These are phyloP conservation scores for Silene latifolia DNA, from an alignment of 148 eudicot species.

Conservation along the genomic window DNA sequence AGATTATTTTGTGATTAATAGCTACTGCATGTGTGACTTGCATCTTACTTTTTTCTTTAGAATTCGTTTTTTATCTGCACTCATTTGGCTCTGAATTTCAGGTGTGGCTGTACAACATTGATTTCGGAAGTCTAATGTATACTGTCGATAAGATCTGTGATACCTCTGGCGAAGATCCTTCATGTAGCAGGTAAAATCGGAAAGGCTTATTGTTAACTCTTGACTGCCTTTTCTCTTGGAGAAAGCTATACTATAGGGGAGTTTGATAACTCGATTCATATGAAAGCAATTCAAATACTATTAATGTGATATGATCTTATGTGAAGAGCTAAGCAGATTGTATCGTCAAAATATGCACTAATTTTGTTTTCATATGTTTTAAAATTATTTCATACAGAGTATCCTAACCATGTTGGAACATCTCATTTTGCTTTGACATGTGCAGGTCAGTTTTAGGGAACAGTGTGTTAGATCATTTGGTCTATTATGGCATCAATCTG, in stretches of 20 bases:
- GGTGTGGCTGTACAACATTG: conserved; percentile 81
- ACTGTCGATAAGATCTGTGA: conserved; percentile 77
- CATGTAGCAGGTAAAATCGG: conserved; percentile 73
- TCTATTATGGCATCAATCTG: conserved; percentile 60
- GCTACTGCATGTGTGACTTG: conserved; percentile 7
- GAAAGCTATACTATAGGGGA: no score
- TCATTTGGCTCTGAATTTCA: conserved; percentile 29
- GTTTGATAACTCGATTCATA: no score
- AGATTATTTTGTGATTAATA: neutral
- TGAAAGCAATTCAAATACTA: neutral
- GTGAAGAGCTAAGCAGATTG: no score
- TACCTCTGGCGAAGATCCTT: conserved; percentile 86
- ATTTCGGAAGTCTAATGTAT: conserved; percentile 56
- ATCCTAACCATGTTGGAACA: neutral
- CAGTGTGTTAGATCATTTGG: conserved; percentile 79
- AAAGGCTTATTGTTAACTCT: neutral
- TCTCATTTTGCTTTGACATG: conserved; percentile 7
- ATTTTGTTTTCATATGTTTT: no score
- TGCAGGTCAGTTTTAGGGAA: conserved; percentile 82
- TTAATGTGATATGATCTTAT: neutral
- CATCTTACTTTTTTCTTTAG: neutral
- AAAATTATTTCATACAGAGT: neutral
- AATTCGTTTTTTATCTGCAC: neutral
- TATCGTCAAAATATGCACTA: no score
- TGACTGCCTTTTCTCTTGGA: no score